These are phyloP conservation scores for Arachis monticola DNA, from an alignment of 331 rosid species.

Conservation along the genomic window DNA sequence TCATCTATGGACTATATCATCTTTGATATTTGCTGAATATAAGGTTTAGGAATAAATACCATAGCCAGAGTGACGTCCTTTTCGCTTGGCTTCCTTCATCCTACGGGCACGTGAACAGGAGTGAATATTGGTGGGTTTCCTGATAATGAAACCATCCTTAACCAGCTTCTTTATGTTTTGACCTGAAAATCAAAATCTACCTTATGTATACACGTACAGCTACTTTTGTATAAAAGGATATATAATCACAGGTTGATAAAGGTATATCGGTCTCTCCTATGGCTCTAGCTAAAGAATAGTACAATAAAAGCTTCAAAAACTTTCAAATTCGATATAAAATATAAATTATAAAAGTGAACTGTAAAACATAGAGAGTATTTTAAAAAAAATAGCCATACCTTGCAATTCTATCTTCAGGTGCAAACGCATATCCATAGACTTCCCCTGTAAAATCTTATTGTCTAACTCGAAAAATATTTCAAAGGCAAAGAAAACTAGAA, in stretches of 20 bases:
- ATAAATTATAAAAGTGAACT: neutral
- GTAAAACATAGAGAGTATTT: neutral
- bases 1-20: neutral
- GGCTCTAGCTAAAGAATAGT: neutral
- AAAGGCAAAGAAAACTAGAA: slow-evolving; percentile 11
- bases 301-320: neutral
- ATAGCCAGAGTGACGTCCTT: slow-evolving; percentile 96
- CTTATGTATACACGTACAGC: neutral
- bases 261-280: neutral
- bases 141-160: slow-evolving; percentile 94
- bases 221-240: neutral
- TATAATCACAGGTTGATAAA: neutral
- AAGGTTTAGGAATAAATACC: slow-evolving; percentile 51
- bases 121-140: slow-evolving; percentile 98
- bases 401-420: slow-evolving; percentile 86
- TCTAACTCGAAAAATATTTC: neutral
- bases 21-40: neutral
- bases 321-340: slow-evolving; percentile 2
- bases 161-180: slow-evolving; percentile 93
- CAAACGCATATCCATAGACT: slow-evolving; percentile 96
- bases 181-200: slow-evolving; percentile 50
- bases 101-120: slow-evolving; percentile 97
- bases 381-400: slow-evolving; percentile 60
- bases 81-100: slow-evolving; percentile 91
- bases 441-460: slow-evolving; percentile 93